These are phyloP conservation scores for Xerocomus minutiporus DNA, from an alignment of 1,284 basidiomycete genomes.

Conservation along the genomic window DNA sequence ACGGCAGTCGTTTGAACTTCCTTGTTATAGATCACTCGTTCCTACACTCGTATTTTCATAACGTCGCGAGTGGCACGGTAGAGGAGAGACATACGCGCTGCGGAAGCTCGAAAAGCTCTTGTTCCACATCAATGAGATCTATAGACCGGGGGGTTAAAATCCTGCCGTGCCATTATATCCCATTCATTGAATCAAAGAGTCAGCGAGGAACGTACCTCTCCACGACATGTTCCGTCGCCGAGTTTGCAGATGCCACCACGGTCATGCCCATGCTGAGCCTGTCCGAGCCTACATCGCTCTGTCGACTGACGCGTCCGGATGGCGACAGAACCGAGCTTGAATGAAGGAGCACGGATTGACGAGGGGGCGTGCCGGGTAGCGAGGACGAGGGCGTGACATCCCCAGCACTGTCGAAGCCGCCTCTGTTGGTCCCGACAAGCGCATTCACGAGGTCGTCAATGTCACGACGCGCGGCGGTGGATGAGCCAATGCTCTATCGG, in stretches of 20 bases:
- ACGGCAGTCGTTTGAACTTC: slow-evolving; percentile 84
- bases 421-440: slow-evolving; percentile 42
- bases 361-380: slow-evolving; percentile 67
- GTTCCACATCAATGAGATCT: slow-evolving; percentile 80
- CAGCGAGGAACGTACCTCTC: slow-evolving; percentile 47
- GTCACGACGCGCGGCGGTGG: slow-evolving; percentile 45
- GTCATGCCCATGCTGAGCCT: slow-evolving; percentile 43
- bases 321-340: slow-evolving; percentile 42
- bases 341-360: slow-evolving; percentile 41
- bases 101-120: slow-evolving; percentile 87
- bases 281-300: slow-evolving; percentile 59
- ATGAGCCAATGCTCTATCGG: slow-evolving; percentile 30
- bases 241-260: slow-evolving; percentile 45
- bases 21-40: slow-evolving; percentile 91
- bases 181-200: neutral
- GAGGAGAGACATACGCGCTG: slow-evolving; percentile 54
- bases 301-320: slow-evolving; percentile 61
- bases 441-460: slow-evolving; percentile 66
- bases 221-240: slow-evolving; percentile 60
- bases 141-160: slow-evolving; percentile 59
- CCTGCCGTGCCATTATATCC: slow-evolving; percentile 33
- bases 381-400: slow-evolving; percentile 63
- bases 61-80: neutral
- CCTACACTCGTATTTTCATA: slow-evolving; percentile 39
- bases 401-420: slow-evolving; percentile 43